Conservation (phyloP, 352 stramenopile species). For the Phytophthora foliorum region DNA sequence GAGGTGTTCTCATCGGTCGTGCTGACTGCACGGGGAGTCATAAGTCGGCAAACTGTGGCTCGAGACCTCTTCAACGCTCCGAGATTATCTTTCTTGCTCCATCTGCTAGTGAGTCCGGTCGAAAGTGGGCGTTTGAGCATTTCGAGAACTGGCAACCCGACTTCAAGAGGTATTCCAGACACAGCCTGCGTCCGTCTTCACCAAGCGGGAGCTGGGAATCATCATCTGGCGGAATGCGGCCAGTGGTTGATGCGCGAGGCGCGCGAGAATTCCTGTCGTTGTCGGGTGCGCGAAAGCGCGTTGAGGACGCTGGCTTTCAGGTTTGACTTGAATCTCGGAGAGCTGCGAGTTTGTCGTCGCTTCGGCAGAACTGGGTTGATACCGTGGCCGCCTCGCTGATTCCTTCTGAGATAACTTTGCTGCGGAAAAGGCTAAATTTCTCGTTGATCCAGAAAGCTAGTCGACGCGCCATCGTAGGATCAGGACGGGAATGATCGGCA, state of each 20-base stretch:
- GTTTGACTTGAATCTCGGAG: constrained; percentile 12
- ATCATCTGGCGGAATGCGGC: not conserved
- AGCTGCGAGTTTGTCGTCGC: constrained; percentile 16
- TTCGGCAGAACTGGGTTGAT: constrained; percentile 12
- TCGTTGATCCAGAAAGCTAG: constrained; percentile 22
- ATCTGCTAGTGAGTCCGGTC: not conserved
- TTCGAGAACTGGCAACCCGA: constrained; percentile 7
- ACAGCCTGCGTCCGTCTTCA: constrained; percentile 4
- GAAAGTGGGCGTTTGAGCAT: constrained; percentile 19
- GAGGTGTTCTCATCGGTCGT: not conserved
- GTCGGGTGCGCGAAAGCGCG: not conserved
- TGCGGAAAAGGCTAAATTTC: constrained; percentile 29
- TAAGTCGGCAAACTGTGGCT: constrained; percentile 7
- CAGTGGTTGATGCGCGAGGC: not conserved
- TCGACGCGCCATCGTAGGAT: constrained; percentile 1
- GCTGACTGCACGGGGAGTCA: not conserved
- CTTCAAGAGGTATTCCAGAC: constrained; percentile 14
- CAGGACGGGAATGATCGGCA: not conserved
- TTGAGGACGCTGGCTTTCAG: not conserved
- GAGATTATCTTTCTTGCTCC: constrained; percentile 5
- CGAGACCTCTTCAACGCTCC: constrained; percentile 7
- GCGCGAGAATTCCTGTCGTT: not conserved
- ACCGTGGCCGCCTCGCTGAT: not conserved
- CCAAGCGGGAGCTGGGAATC: not conserved
- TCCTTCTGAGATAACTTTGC: not conserved